Percentiles rank a stretch among this genome's conserved stretches.
phyloP scores from a whole-genome alignment of 108 stramenopile species.

The Chaetoceros muelleri region DNA sequence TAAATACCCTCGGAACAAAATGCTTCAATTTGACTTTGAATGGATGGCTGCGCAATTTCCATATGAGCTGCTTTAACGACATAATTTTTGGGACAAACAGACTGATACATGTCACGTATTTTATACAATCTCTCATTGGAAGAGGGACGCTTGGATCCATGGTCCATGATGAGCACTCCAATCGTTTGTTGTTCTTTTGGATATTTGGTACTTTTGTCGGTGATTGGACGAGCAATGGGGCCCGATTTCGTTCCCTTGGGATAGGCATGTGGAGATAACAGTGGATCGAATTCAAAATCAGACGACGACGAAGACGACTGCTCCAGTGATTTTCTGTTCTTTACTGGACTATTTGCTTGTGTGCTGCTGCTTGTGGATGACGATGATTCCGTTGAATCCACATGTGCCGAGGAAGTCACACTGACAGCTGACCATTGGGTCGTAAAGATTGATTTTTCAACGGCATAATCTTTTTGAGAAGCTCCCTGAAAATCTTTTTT shows the following conservation, averaged over 20 bases:
- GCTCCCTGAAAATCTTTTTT: neutral
- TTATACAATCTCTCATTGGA: conserved; percentile 69
- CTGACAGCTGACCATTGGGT: neutral
- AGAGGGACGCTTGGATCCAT: conserved; percentile 66
- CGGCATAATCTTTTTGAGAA: neutral
- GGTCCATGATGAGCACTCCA: conserved; percentile 87
- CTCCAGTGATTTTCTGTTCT: neutral
- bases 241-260: conserved; percentile 6
- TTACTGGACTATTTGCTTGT: neutral
- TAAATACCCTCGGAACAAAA: conserved; percentile 39
- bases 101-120: conserved; percentile 61
- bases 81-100: conserved; percentile 8
- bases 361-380: neutral
- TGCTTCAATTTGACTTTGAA: conserved; percentile 50
- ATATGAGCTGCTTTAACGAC: conserved; percentile 82
- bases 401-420: neutral
- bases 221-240: neutral
- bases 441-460: neutral
- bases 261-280: conserved; percentile 7
- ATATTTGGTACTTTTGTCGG: conserved; percentile 1
- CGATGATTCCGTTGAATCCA: neutral
- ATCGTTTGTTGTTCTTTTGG: conserved; percentile 19
- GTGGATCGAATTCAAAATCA: conserved; percentile 11
- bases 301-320: neutral
- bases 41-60: conserved; percentile 83